phyloP scores from a whole-genome alignment of 164 flowering plant genomes.

The Chloranthus sessilifolius region DNA sequence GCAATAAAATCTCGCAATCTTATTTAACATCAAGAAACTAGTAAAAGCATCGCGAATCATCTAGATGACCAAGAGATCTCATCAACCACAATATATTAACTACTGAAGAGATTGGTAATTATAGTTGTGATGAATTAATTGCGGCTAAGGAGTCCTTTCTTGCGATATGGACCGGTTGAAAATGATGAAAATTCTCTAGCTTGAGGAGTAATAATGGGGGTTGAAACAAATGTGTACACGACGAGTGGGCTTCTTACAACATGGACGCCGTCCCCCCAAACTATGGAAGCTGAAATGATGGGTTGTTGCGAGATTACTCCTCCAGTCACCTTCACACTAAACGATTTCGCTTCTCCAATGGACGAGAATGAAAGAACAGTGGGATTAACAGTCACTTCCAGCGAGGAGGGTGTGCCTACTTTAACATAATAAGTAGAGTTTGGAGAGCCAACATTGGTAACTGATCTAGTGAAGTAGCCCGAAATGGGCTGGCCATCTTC shows the following conservation, averaged over 20 bases:
- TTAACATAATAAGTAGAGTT: conserved; percentile 45
- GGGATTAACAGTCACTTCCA: conserved; percentile 50
- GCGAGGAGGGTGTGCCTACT: conserved; percentile 42
- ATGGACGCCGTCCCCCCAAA: conserved; percentile 42
- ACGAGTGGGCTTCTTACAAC: conserved; percentile 75
- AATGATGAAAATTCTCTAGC: too few species aligned
- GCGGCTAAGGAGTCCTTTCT: too few species aligned
- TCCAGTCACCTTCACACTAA: conserved; percentile 53
- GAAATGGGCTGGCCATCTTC: conserved; percentile 17
- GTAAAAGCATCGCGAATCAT: too few species aligned
- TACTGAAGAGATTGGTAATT: too few species aligned
- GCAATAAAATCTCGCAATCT: too few species aligned
- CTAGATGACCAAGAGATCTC: too few species aligned
- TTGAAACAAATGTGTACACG: conserved; percentile 32
- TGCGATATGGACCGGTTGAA: too few species aligned
- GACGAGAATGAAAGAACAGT: conserved; percentile 37
- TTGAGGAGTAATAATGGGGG: neutral
- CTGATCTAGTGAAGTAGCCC: conserved; percentile 42
- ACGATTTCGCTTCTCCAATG: conserved; percentile 30
- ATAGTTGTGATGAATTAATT: too few species aligned
- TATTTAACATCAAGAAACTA: too few species aligned
- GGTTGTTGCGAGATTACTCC: neutral
- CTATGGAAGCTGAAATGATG: conserved; percentile 49
- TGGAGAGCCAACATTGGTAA: conserved; percentile 73
- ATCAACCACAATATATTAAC: too few species aligned